Evolutionary conservation across 1,284 basidiomycete species (phyloP).

Genomic region (Marasmius oreades): DNA sequence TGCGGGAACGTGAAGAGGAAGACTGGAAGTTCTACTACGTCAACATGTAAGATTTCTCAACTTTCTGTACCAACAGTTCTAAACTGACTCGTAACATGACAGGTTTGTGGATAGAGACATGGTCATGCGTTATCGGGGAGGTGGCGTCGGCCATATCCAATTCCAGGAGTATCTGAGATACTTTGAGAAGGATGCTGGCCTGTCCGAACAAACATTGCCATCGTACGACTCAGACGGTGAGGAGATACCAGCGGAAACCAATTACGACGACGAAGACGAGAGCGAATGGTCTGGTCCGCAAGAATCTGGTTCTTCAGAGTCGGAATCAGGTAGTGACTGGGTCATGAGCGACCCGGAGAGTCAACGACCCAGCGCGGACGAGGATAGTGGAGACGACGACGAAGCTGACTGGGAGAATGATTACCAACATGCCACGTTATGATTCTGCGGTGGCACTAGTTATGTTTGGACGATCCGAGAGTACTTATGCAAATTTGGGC

Average conservation of each 20-base stretch:
- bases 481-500: no score
- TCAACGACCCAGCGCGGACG: no score
- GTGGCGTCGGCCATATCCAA: constrained; percentile 4
- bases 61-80: neutral
- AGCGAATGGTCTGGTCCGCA: no score
- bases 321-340: no score
- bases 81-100: constrained; percentile 13
- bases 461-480: no score
- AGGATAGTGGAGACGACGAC: neutral
- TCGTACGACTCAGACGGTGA: no score
- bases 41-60: constrained; percentile 2
- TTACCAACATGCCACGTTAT: no score
- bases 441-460: no score
- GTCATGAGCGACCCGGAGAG: no score
- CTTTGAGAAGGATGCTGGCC: neutral
- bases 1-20: neutral
- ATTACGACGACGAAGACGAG: no score
- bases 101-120: constrained; percentile 15
- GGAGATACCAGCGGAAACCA: neutral
- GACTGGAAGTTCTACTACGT: constrained; percentile 7
- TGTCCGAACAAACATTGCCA: neutral
- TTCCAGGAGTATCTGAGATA: neutral
- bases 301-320: no score
- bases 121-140: constrained; percentile 10
- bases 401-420: neutral